These are phyloP conservation scores for Pisolithus tinctorius DNA, from an alignment of 768 basidiomycete species.

Conservation along the genomic window DNA sequence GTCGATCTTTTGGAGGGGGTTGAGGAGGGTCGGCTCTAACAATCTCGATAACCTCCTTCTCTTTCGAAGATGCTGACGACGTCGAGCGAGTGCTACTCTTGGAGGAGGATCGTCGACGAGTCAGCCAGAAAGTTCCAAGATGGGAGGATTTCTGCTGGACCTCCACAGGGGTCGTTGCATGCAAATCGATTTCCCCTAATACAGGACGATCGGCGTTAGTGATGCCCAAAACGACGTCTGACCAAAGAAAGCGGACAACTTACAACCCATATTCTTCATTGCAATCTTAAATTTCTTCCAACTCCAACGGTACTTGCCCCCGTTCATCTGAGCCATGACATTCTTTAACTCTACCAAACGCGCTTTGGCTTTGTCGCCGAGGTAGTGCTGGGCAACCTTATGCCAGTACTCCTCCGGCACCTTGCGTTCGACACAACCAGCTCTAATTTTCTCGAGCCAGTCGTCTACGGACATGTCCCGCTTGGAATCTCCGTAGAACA, in stretches of 20 bases:
- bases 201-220: constrained; percentile 2
- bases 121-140: constrained; percentile 46
- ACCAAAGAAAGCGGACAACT: constrained; percentile 24
- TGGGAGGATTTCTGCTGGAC: constrained; percentile 43
- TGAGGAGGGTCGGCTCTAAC: constrained; percentile 15
- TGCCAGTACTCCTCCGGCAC: constrained; percentile 81
- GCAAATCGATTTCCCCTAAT: constrained; percentile 61
- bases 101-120: constrained; percentile 37
- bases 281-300: constrained; percentile 81
- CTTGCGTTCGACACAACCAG: constrained; percentile 62
- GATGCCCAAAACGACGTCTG: neutral
- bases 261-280: constrained; percentile 78
- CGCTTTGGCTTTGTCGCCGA: constrained; percentile 62
- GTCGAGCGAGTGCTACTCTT: constrained; percentile 17
- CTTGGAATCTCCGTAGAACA: constrained; percentile 61
- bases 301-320: constrained; percentile 73
- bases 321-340: constrained; percentile 68
- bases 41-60: constrained; percentile 29
- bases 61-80: constrained; percentile 26
- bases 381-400: constrained; percentile 71
- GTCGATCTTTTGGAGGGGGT: constrained; percentile 27
- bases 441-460: constrained; percentile 67
- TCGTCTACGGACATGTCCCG: constrained; percentile 64
- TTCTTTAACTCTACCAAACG: constrained; percentile 64
- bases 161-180: constrained; percentile 55